Percentiles rank a stretch among this genome's conserved stretches.
These are phyloP conservation scores for Aspergillus persii DNA, from an alignment of 2,329 filamentous ascomycete species.

Conservation along the genomic window DNA sequence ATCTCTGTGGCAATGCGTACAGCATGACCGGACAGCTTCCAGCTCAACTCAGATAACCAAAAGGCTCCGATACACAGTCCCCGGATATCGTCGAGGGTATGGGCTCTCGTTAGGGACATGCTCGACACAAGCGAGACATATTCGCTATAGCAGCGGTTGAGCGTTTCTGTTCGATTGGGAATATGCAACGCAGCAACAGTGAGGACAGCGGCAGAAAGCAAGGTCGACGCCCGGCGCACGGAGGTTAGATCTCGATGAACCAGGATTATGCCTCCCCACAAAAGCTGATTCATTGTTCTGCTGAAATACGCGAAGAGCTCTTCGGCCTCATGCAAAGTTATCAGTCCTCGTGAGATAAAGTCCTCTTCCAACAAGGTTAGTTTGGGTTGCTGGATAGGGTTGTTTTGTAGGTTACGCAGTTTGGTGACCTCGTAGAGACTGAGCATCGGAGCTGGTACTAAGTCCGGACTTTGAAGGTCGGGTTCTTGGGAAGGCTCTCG, in stretches of 20 bases:
- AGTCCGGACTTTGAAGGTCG: conserved; percentile 39
- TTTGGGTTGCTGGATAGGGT: conserved; percentile 36
- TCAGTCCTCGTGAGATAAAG: conserved; percentile 50
- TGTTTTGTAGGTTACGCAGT: conserved; percentile 43
- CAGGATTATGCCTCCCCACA: conserved; percentile 54
- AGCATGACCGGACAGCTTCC: conserved; percentile 60
- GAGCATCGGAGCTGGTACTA: conserved; percentile 53
- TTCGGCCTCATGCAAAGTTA: conserved; percentile 51
- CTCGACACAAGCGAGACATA: conserved; percentile 57
- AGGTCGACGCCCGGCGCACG: conserved; percentile 54
- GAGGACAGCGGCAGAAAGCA: conserved; percentile 56
- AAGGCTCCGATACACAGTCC: conserved; percentile 61
- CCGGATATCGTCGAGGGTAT: conserved; percentile 57
- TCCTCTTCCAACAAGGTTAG: conserved; percentile 45
- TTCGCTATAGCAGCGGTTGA: conserved; percentile 56
- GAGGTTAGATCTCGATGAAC: conserved; percentile 51
- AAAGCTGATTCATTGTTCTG: conserved; percentile 50
- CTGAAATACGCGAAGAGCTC: conserved; percentile 53
- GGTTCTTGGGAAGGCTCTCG: conserved; percentile 47
- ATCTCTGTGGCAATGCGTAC: conserved; percentile 59
- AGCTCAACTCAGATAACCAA: conserved; percentile 62
- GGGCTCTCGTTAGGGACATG: conserved; percentile 58
- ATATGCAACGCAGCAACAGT: conserved; percentile 60
- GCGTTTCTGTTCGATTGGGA: conserved; percentile 52
- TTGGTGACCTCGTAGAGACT: conserved; percentile 56